These are phyloP conservation scores for Coccinonectria pachysandricola DNA, from an alignment of 2,329 filamentous ascomycete species.

Conservation along the genomic window DNA sequence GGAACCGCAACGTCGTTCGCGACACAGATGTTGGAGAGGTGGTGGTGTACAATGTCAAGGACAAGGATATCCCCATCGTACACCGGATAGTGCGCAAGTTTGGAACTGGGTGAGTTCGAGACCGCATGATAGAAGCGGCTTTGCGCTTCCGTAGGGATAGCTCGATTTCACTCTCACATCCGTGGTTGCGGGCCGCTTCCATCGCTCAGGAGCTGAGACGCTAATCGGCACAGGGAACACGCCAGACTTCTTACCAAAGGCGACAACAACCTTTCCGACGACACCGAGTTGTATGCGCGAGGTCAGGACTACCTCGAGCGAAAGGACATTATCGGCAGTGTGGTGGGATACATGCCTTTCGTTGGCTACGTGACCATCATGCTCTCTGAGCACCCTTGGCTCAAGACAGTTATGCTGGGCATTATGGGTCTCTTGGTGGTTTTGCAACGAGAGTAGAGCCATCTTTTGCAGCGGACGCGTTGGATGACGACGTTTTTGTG, in stretches of 20 bases:
- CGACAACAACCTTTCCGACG: slow-evolving; percentile 90
- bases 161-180: too few species aligned
- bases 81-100: slow-evolving; percentile 78
- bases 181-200: too few species aligned
- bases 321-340: slow-evolving; percentile 86
- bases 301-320: slow-evolving; percentile 82
- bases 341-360: slow-evolving; percentile 84
- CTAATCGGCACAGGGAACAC: slow-evolving; percentile 35
- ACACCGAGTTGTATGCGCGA: slow-evolving; percentile 75
- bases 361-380: slow-evolving; percentile 96
- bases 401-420: slow-evolving; percentile 90
- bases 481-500: too few species aligned
- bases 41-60: slow-evolving; percentile 69
- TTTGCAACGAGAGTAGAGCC: slow-evolving; percentile 83
- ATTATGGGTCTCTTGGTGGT: slow-evolving; percentile 93
- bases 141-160: too few species aligned
- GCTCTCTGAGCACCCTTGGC: slow-evolving; percentile 88
- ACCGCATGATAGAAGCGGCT: slow-evolving; percentile 2
- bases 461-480: too few species aligned
- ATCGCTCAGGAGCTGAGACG: too few species aligned
- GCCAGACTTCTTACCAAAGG: slow-evolving; percentile 88
- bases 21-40: slow-evolving; percentile 47
- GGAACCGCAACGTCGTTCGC: slow-evolving; percentile 56
- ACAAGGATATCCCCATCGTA: slow-evolving; percentile 96
- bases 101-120: slow-evolving; percentile 39